Evolutionary conservation across 306 rosid species (phyloP).

Genomic region (Begonia fuchsioides): DNA sequence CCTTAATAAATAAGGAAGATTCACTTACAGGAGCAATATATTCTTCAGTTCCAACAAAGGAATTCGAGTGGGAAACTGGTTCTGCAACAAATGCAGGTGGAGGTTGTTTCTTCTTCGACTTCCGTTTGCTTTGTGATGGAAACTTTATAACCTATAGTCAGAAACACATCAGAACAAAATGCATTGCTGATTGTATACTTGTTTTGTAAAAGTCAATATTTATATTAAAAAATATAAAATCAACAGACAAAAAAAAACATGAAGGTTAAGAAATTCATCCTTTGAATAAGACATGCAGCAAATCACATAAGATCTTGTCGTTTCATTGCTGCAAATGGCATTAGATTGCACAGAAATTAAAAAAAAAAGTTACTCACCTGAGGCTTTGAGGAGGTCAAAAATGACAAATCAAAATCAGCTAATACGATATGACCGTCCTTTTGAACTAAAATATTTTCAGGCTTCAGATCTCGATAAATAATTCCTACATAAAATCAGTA

Average conservation of each 20-base stretch:
- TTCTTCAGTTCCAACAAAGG: slow-evolving; percentile 98
- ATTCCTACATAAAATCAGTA: slow-evolving; percentile 48
- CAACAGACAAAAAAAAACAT: too few relatives aligned
- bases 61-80: slow-evolving; percentile 68
- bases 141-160: slow-evolving; percentile 35
- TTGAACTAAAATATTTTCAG: slow-evolving; percentile 83
- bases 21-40: slow-evolving; percentile 96
- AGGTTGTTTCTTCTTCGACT: slow-evolving; percentile 59
- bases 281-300: too few relatives aligned
- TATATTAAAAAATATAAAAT: too few relatives aligned
- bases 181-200: too few relatives aligned
- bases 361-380: slow-evolving; percentile 27
- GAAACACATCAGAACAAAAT: too few relatives aligned
- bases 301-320: not conserved
- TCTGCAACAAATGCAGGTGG: slow-evolving; percentile 81
- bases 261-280: too few relatives aligned
- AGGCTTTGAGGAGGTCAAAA: slow-evolving; percentile 64
- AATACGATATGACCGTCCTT: slow-evolving; percentile 82
- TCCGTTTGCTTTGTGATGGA: slow-evolving; percentile 28
- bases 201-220: too few relatives aligned
- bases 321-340: not conserved
- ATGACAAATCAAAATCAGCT: slow-evolving; percentile 87
- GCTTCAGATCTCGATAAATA: slow-evolving; percentile 89
- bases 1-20: slow-evolving; percentile 4
- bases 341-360: not conserved